phyloP scores from a whole-genome alignment of 805 yeast genomes.

The Spathaspora hagerdaliae region DNA sequence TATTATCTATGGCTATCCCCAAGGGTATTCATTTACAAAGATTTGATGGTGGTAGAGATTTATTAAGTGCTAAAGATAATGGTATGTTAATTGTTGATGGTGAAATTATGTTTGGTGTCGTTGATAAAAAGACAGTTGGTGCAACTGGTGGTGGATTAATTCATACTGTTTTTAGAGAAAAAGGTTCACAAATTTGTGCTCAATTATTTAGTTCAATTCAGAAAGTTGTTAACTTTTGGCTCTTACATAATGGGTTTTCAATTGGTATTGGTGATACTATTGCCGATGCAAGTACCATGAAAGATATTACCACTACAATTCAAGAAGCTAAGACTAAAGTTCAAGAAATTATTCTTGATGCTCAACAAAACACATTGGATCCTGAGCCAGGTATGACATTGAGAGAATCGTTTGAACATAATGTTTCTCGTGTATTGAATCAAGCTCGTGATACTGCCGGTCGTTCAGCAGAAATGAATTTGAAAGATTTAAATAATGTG shows the following conservation, averaged over 20 bases:
- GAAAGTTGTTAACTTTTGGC: constrained; percentile 94
- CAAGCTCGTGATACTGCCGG: constrained; percentile 99
- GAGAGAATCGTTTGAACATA: constrained; percentile 97
- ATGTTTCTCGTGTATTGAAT: constrained; percentile 89
- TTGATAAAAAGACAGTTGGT: constrained; percentile 97
- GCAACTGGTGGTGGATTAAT: constrained; percentile 97
- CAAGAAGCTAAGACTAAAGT: constrained; percentile 91
- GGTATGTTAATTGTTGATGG: constrained; percentile 97
- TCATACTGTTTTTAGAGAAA: constrained; percentile 96
- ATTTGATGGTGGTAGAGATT: constrained; percentile 83
- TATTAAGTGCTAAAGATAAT: constrained; percentile 81
- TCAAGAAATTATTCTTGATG: constrained; percentile 87
- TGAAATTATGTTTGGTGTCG: constrained; percentile 95
- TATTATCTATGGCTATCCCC: constrained; percentile 89
- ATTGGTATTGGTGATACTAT: constrained; percentile 99
- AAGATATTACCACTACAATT: constrained; percentile 87
- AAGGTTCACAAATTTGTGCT: constrained; percentile 89
- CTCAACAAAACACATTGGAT: constrained; percentile 80
- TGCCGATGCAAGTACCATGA: constrained; percentile 97
- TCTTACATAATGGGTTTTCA: constrained; percentile 93
- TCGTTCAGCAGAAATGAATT: constrained; percentile 94
- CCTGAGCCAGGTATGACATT: constrained; percentile 99
- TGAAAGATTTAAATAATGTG: constrained; percentile 91
- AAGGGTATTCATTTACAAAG: constrained; percentile 93
- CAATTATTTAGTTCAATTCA: constrained; percentile 88